These are phyloP conservation scores for Kokia cookei DNA, from an alignment of 441 rosid species.

Conservation along the genomic window DNA sequence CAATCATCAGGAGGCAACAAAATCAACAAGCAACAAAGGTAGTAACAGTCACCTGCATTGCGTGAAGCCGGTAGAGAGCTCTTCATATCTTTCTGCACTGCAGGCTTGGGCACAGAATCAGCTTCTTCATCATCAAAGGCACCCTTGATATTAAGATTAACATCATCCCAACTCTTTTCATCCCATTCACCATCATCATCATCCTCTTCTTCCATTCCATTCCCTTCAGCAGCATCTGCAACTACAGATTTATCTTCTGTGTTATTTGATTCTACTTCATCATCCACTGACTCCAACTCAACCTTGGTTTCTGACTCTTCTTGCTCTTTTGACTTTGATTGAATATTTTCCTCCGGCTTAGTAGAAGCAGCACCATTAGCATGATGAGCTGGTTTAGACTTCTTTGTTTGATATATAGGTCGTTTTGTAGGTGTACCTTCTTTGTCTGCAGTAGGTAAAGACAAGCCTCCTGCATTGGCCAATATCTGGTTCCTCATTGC, in stretches of 20 bases:
- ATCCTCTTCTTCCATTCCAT: slow-evolving; percentile 62
- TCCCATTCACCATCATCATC: slow-evolving; percentile 94
- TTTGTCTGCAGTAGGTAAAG: slow-evolving; percentile 42
- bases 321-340: slow-evolving; percentile 38
- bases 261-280: slow-evolving; percentile 30
- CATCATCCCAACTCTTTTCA: slow-evolving; percentile 94
- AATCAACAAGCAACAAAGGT: slow-evolving; percentile 3
- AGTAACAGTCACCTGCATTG: slow-evolving; percentile 37
- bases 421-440: slow-evolving; percentile 57
- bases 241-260: slow-evolving; percentile 42
- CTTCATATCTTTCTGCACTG: slow-evolving; percentile 47
- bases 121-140: slow-evolving; percentile 85
- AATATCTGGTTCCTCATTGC: slow-evolving; percentile 81
- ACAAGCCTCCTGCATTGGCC: slow-evolving; percentile 50
- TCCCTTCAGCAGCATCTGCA: slow-evolving; percentile 42
- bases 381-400: slow-evolving; percentile 58
- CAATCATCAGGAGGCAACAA: background rate
- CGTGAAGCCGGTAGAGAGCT: slow-evolving; percentile 24
- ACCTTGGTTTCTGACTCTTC: slow-evolving; percentile 29
- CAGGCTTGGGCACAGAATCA: slow-evolving; percentile 54
- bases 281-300: slow-evolving; percentile 39
- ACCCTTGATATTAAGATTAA: slow-evolving; percentile 68
- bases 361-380: slow-evolving; percentile 47
- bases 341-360: slow-evolving; percentile 42
- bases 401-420: slow-evolving; percentile 77